Evolutionary conservation across 495 filamentous ascomycete species (phyloP).

Genomic region (Aspergillus steynii): DNA sequence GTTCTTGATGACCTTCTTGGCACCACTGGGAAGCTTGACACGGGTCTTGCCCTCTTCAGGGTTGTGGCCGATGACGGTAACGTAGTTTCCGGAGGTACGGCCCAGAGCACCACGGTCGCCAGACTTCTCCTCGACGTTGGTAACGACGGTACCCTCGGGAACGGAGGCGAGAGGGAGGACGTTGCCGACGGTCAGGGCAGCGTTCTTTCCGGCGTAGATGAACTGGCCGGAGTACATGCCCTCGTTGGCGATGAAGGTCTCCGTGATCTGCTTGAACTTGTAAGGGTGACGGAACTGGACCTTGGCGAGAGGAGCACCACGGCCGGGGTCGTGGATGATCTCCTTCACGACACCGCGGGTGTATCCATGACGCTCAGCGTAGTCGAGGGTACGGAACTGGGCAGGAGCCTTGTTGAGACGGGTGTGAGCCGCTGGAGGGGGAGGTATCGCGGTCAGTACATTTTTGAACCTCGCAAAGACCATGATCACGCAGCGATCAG

Average conservation of each 20-base stretch:
- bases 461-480: slow-evolving; percentile 7
- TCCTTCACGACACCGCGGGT: slow-evolving; percentile 96
- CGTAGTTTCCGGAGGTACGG: slow-evolving; percentile 97
- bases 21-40: slow-evolving; percentile 97
- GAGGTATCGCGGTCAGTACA: slow-evolving; percentile 41
- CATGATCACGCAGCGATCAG: not conserved
- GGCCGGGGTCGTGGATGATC: slow-evolving; percentile 98
- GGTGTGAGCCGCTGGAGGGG: slow-evolving; percentile 70
- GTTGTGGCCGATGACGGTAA: slow-evolving; percentile 98
- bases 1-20: slow-evolving; percentile 98
- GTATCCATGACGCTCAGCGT: slow-evolving; percentile 94
- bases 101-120: slow-evolving; percentile 95
- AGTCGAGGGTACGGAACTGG: slow-evolving; percentile 94
- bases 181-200: slow-evolving; percentile 92
- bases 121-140: slow-evolving; percentile 98
- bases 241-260: slow-evolving; percentile 99
- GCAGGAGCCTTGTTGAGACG: slow-evolving; percentile 89
- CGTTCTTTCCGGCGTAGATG: slow-evolving; percentile 99
- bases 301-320: slow-evolving; percentile 95
- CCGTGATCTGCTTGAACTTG: slow-evolving; percentile 84
- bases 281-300: slow-evolving; percentile 94
- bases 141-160: slow-evolving; percentile 97
- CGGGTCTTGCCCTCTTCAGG: slow-evolving; percentile 98
- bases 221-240: slow-evolving; percentile 99
- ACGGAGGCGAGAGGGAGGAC: slow-evolving; percentile 89